phyloP scores from a whole-genome alignment of 768 basidiomycete species.

The Mycena metata region DNA sequence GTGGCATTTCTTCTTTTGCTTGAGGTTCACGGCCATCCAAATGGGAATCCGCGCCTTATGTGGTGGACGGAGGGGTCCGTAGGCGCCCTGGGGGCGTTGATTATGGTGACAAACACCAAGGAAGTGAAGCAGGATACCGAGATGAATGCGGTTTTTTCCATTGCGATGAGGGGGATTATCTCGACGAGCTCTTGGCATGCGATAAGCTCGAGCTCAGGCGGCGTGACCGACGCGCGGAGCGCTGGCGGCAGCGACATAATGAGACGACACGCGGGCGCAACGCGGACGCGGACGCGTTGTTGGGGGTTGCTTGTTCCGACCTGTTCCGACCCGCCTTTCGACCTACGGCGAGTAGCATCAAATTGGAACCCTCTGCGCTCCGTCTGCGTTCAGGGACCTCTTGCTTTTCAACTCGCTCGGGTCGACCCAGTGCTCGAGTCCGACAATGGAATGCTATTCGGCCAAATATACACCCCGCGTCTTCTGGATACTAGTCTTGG shows the following conservation, averaged over 20 bases:
- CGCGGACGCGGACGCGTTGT: too few species aligned
- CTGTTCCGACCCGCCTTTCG: too few species aligned
- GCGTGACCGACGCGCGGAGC: constrained; percentile 79
- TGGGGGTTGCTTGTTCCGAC: too few species aligned
- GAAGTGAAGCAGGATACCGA: constrained; percentile 66
- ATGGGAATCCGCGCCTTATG: constrained; percentile 88
- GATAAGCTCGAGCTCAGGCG: constrained; percentile 89
- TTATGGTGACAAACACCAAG: constrained; percentile 25
- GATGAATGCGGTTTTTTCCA: constrained; percentile 93
- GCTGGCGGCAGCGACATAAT: constrained; percentile 83
- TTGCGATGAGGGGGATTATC: constrained; percentile 88
- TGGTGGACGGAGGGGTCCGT: constrained; percentile 93
- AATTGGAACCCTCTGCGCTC: too few species aligned
- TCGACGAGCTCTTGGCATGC: constrained; percentile 88
- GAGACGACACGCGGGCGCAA: too few species aligned
- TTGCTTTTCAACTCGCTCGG: too few species aligned
- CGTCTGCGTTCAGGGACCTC: too few species aligned
- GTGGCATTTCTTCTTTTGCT: constrained; percentile 94
- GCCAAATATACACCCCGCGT: too few species aligned
- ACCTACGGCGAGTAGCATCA: too few species aligned
- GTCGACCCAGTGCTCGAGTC: too few species aligned
- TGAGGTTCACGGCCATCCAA: constrained; percentile 96
- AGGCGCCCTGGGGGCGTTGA: constrained; percentile 76
- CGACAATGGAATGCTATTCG: too few species aligned
- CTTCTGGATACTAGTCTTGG: too few species aligned